Conservation (phyloP, 768 basidiomycete species). For the Mycena venus region DNA sequence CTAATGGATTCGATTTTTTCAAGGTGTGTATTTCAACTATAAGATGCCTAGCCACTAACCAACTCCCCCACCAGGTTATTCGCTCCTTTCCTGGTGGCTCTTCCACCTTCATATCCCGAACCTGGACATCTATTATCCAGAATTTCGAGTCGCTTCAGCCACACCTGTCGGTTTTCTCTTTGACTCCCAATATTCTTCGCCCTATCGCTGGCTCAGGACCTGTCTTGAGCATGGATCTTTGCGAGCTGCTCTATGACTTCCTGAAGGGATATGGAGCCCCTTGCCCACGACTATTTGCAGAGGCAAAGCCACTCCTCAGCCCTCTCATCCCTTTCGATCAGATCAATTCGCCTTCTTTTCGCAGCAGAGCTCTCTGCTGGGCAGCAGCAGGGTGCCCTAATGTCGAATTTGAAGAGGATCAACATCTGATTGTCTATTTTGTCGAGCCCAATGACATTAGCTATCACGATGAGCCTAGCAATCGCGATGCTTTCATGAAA, state of each 20-base stretch:
- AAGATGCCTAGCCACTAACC: no score
- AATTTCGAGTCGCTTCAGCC: background rate
- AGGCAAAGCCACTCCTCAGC: background rate
- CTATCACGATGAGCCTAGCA: background rate
- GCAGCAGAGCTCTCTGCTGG: background rate
- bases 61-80: no score
- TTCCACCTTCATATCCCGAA: background rate
- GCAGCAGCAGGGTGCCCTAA: background rate
- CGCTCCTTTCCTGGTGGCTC: no score
- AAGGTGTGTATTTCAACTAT: no score
- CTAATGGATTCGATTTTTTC: background rate
- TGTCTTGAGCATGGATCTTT: background rate
- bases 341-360: background rate
- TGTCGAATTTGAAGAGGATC: background rate
- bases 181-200: background rate
- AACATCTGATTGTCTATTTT: background rate
- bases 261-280: background rate
- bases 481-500: background rate
- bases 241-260: background rate
- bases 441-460: background rate
- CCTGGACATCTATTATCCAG: constrained; percentile 1
- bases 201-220: background rate
- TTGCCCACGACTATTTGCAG: background rate
- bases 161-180: background rate
- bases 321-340: background rate